phyloP scores from a whole-genome alignment of 805 yeast genomes.

The Torulaspora franciscae region DNA sequence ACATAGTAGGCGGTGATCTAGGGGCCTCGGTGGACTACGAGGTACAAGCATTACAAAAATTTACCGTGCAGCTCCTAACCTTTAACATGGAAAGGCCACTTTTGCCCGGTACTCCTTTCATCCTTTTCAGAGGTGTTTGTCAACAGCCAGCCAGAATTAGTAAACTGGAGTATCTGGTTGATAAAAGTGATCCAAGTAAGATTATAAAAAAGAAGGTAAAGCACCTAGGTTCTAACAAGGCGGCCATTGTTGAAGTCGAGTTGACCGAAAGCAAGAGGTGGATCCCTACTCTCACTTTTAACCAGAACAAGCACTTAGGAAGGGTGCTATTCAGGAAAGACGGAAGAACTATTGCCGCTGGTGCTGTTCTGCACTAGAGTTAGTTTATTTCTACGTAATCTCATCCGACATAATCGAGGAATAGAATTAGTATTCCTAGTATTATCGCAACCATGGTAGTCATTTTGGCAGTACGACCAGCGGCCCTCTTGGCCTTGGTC shows the following conservation, averaged over 20 bases:
- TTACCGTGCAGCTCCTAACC: constrained; percentile 52
- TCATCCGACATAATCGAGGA: constrained; percentile 47
- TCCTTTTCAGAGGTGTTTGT: constrained; percentile 70
- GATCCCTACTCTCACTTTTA: constrained; percentile 82
- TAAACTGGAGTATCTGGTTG: constrained; percentile 51
- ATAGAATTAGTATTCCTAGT: constrained; percentile 52
- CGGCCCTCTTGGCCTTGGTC: constrained; percentile 60
- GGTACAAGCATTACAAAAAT: constrained; percentile 44
- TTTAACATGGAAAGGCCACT: constrained; percentile 71
- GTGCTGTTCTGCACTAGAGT: constrained; percentile 69
- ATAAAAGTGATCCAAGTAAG: constrained; percentile 75
- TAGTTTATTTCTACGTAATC: background rate
- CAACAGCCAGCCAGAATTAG: constrained; percentile 64
- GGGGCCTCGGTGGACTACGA: constrained; percentile 46
- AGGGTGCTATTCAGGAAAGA: constrained; percentile 97
- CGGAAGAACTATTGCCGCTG: constrained; percentile 96
- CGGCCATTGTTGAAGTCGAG: constrained; percentile 94
- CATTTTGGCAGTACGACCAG: constrained; percentile 55
- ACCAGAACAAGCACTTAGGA: constrained; percentile 87
- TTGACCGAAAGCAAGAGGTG: constrained; percentile 91
- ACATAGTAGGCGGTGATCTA: constrained; percentile 64
- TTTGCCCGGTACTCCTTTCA: constrained; percentile 72
- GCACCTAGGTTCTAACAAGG: constrained; percentile 88
- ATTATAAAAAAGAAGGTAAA: constrained; percentile 90
- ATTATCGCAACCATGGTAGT: constrained; percentile 51